Percentiles rank a stretch among this genome's conserved stretches.
Conservation (phyloP, 2,329 filamentous ascomycete species). For the Pseudogymnoascus sp. region DNA sequence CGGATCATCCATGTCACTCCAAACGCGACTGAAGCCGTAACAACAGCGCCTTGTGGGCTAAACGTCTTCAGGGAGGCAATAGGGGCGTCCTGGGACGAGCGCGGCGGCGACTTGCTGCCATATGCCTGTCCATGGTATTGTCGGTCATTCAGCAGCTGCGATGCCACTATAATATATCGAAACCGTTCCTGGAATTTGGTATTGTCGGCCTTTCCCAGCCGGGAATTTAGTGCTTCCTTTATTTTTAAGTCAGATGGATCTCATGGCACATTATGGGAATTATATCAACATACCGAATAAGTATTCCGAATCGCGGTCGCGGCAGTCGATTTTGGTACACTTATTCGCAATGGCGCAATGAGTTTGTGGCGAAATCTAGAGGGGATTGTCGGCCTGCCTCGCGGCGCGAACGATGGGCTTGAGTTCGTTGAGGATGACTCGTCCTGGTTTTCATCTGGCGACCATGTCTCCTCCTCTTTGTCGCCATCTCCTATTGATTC, state of each 20-base stretch:
- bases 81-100: not conserved
- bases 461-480: conserved; percentile 11
- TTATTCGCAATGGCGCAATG: conserved; percentile 36
- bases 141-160: conserved; percentile 72
- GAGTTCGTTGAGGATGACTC: conserved; percentile 20
- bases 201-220: conserved; percentile 69
- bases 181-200: conserved; percentile 85
- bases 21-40: conserved; percentile 56
- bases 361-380: conserved; percentile 45
- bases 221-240: conserved; percentile 61
- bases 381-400: conserved; percentile 45
- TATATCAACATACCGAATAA: conserved; percentile 40
- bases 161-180: conserved; percentile 86
- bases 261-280: conserved; percentile 29
- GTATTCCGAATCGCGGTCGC: conserved; percentile 40
- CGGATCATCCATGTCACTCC: conserved; percentile 53
- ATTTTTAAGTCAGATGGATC: conserved; percentile 17
- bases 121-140: conserved; percentile 39
- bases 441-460: not conserved
- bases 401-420: conserved; percentile 42
- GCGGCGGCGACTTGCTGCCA: conserved; percentile 12
- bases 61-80: conserved; percentile 26
- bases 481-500: not conserved
- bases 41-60: conserved; percentile 55
- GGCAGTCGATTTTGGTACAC: conserved; percentile 32